Evolutionary conservation across 768 basidiomycete genomes (phyloP).

Genomic region (Cyathus striatus): DNA sequence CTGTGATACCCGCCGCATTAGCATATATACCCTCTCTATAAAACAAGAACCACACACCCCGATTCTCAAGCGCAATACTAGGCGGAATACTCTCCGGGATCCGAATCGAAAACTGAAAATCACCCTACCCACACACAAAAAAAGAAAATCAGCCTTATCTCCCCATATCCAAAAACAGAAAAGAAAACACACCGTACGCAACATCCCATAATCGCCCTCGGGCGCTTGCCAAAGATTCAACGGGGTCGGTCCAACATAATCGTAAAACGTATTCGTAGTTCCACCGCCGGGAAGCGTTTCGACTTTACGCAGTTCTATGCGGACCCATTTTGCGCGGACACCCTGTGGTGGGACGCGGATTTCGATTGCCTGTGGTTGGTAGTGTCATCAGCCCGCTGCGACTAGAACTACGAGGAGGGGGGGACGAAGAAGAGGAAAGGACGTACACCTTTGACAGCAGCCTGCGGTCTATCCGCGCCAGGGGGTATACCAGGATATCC

Average conservation of each 20-base stretch:
- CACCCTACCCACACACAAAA: slow-evolving; percentile 46
- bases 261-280: slow-evolving; percentile 65
- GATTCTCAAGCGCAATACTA: slow-evolving; percentile 72
- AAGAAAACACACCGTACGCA: slow-evolving; percentile 56
- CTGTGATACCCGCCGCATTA: slow-evolving; percentile 25
- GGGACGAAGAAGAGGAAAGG: not conserved
- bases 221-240: slow-evolving; percentile 78
- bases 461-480: slow-evolving; percentile 70
- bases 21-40: not conserved
- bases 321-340: slow-evolving; percentile 89
- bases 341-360: slow-evolving; percentile 70
- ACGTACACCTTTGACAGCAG: slow-evolving; percentile 82
- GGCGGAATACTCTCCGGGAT: slow-evolving; percentile 93
- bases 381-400: slow-evolving; percentile 5
- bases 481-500: slow-evolving; percentile 89
- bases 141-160: slow-evolving; percentile 4
- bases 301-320: slow-evolving; percentile 86
- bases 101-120: slow-evolving; percentile 86
- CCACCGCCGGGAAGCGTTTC: slow-evolving; percentile 78
- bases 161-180: slow-evolving; percentile 3
- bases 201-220: slow-evolving; percentile 64
- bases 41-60: slow-evolving; percentile 37
- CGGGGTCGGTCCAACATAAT: slow-evolving; percentile 79
- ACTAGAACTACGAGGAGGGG: not conserved
- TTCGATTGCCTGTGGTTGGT: slow-evolving; percentile 70